These are phyloP conservation scores for Bothriochloa decipiens DNA, from an alignment of 176 grass and related monocot species.

Conservation along the genomic window DNA sequence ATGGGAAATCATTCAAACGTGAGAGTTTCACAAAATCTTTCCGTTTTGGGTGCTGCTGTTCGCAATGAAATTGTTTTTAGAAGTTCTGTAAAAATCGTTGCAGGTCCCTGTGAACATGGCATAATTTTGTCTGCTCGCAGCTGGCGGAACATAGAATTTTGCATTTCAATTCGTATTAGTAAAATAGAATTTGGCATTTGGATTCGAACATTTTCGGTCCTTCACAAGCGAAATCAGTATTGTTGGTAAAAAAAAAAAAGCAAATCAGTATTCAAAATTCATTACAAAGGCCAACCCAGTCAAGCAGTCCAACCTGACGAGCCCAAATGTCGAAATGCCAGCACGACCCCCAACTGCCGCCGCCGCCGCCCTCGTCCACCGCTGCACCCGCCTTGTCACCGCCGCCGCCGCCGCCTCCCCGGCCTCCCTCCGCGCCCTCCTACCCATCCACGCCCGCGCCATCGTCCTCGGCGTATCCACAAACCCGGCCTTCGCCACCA, in stretches of 20 bases:
- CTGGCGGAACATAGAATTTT: neutral
- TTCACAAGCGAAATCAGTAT: neutral
- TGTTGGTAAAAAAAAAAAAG: neutral
- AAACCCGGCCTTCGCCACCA: slow-evolving; percentile 57
- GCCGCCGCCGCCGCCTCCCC: neutral
- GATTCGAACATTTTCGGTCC: neutral
- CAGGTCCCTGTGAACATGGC: neutral
- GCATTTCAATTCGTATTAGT: neutral
- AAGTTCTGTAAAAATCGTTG: too few relatives aligned
- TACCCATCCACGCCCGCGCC: slow-evolving; percentile 62
- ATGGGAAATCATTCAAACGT: neutral
- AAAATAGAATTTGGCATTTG: too few relatives aligned
- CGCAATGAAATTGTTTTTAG: neutral
- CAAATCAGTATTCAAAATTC: neutral
- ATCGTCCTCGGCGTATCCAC: slow-evolving; percentile 55
- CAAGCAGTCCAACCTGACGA: neutral
- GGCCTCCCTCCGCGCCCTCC: slow-evolving; percentile 48
- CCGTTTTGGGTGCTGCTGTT: neutral
- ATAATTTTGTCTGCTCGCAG: too few relatives aligned
- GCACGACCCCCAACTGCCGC: neutral
- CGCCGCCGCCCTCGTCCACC: neutral
- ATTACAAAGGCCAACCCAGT: neutral
- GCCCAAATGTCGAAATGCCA: slow-evolving; percentile 28
- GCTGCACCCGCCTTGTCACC: slow-evolving; percentile 9
- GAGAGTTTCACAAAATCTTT: neutral